Base-by-base conservation (phyloP, 2,329 filamentous ascomycete genomes). In the Ophiostoma piceae region DNA sequence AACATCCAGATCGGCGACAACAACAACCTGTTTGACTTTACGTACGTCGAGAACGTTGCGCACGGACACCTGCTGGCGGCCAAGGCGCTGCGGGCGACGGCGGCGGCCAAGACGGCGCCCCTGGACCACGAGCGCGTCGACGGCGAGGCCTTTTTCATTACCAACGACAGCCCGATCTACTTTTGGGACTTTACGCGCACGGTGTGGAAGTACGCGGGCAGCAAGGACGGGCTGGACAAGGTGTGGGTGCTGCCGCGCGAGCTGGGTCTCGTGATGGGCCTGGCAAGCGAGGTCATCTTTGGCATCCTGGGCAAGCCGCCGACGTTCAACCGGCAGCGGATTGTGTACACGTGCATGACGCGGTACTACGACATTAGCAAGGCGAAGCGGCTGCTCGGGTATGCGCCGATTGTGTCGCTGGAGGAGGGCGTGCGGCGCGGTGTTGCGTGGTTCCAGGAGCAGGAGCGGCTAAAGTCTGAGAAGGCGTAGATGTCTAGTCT, bases 141-240 rank as follows among this genome's bases (percentile, higher is more conserved):
- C 77, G 95, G 94, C 71, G 89, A 97, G 78, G 89, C 89, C 67
- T 94, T 98, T 82, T 88, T 97, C 80, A 87, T 98, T 76, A 95
- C 92, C 71, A 98, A 98, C 79, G 92, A 93, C 79, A 84, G 88
- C 74, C 94, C 94, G 5, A 84, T 96, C 26, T 94, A 94, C 78
- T 96, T 97, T 79, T 96, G 95, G 88, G 92, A 96, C 79, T 91
- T 96, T 77, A 87, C 91, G 71, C 85, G 92, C 57, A 87, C 88
- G 54, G 84, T 97, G 66, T 98, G 92, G 92, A 81, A 81, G 73
- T 84, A 83, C 60, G 85, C 85, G 12, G 87, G 87, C 47, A 82
- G 79, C 70, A 77, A 80, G 8, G 79, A 80, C 71, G 86, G 85
- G 26, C 84, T 82, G 5, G 82, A 83, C 67, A 80, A 83, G 73